These are phyloP conservation scores for Corrigiola litoralis DNA, from an alignment of 179 eudicot genomes.

Conservation along the genomic window DNA sequence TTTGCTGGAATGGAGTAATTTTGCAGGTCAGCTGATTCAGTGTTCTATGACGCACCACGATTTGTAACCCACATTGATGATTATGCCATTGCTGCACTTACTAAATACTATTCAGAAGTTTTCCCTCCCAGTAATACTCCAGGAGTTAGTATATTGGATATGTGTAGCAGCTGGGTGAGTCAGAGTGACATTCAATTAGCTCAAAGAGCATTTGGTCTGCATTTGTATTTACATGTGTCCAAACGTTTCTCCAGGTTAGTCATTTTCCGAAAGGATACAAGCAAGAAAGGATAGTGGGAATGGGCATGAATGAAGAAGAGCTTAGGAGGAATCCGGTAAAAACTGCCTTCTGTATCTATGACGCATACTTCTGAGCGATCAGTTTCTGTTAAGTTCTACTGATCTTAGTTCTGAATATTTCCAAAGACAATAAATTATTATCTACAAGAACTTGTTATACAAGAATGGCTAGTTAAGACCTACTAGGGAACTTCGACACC, in stretches of 20 bases:
- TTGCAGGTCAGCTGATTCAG: slow-evolving; percentile 73
- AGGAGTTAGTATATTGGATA: slow-evolving; percentile 79
- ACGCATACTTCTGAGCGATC: neutral
- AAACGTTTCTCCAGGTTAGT: slow-evolving; percentile 61
- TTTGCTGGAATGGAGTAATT: slow-evolving; percentile 1
- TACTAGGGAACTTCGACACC: neutral
- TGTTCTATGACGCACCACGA: slow-evolving; percentile 86
- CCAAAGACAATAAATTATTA: neutral
- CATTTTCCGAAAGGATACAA: slow-evolving; percentile 89
- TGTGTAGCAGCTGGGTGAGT: slow-evolving; percentile 99
- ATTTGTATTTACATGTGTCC: slow-evolving; percentile 4
- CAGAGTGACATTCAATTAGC: neutral
- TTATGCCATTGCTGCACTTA: slow-evolving; percentile 90
- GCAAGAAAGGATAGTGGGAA: slow-evolving; percentile 78
- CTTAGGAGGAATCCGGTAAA: slow-evolving; percentile 79
- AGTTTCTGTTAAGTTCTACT: neutral
- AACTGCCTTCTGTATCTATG: neutral
- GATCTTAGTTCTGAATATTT: neutral
- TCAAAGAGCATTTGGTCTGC: neutral
- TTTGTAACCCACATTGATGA: slow-evolving; percentile 98
- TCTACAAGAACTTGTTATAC: neutral
- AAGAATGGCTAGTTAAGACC: neutral
- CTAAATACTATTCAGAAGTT: slow-evolving; percentile 74
- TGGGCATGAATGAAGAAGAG: slow-evolving; percentile 96
- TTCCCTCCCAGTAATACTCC: slow-evolving; percentile 81